These are phyloP conservation scores for Paramyrothecium sp. DNA, from an alignment of 2,329 filamentous ascomycete species.

Conservation along the genomic window DNA sequence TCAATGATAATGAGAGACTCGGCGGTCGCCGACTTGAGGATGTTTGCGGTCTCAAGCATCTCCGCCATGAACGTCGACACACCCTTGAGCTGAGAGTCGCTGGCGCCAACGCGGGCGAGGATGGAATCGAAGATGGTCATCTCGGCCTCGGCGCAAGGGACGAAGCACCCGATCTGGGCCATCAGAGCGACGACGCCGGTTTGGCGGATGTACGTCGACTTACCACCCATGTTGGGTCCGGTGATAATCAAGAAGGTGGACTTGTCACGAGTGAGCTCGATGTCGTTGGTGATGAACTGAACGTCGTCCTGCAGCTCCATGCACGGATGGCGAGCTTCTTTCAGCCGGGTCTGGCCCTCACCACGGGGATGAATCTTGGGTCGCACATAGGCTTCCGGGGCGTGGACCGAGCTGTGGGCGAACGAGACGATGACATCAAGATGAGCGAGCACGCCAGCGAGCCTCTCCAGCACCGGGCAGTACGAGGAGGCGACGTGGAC, in stretches of 20 bases:
- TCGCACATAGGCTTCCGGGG: conserved; percentile 85
- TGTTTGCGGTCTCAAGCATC: conserved; percentile 98
- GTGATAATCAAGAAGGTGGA: conserved; percentile 97
- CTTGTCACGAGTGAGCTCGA: conserved; percentile 71
- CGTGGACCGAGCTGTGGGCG: conserved; percentile 89
- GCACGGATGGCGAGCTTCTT: conserved; percentile 91
- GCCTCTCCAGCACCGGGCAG: conserved; percentile 84
- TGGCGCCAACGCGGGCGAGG: conserved; percentile 90
- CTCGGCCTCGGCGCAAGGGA: conserved; percentile 87
- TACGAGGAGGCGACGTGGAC: conserved; percentile 93
- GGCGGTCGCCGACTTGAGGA: conserved; percentile 91
- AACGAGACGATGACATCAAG: conserved; percentile 94
- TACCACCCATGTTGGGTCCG: conserved; percentile 98
- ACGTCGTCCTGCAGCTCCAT: conserved; percentile 99
- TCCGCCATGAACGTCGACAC: conserved; percentile 99
- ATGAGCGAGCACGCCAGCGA: conserved; percentile 86
- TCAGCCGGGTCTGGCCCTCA: conserved; percentile 83
- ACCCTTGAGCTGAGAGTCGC: conserved; percentile 94
- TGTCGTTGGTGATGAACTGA: conserved; percentile 97
- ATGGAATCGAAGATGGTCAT: conserved; percentile 96
- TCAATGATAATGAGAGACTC: conserved; percentile 99
- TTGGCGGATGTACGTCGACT: conserved; percentile 97
- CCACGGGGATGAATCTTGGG: conserved; percentile 89
- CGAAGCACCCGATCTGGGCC: conserved; percentile 96
- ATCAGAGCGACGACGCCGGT: conserved; percentile 96